phyloP scores from a whole-genome alignment of 2,329 filamentous ascomycete genomes.

The Xylaria polymorpha region DNA sequence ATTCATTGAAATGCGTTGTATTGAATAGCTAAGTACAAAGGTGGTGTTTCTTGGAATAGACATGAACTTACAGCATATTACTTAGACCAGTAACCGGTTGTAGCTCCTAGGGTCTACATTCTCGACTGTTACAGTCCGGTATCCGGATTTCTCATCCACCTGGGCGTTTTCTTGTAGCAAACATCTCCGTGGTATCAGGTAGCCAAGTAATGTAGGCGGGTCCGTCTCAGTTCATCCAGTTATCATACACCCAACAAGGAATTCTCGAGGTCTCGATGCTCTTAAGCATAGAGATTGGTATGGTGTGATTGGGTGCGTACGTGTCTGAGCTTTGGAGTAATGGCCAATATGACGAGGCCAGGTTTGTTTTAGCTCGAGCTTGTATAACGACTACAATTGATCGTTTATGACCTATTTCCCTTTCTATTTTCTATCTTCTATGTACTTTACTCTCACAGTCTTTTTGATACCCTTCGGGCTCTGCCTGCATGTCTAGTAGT shows the following conservation, averaged over 20 bases:
- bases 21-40: neutral
- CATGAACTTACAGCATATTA: neutral
- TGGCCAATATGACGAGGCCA: neutral
- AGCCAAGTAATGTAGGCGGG: neutral
- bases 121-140: neutral
- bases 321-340: conserved; percentile 14
- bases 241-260: neutral
- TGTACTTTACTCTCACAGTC: neutral
- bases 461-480: neutral
- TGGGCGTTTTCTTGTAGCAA: neutral
- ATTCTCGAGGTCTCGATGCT: neutral
- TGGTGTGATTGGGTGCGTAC: neutral
- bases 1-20: neutral
- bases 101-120: neutral
- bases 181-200: neutral
- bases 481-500: neutral
- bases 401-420: neutral
- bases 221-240: neutral
- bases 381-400: conserved; percentile 3
- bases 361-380: neutral
- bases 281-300: neutral
- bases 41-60: neutral
- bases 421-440: neutral
- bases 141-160: neutral
- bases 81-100: neutral